phyloP scores from a whole-genome alignment of 331 rosid species.

The Arachis monticola region DNA sequence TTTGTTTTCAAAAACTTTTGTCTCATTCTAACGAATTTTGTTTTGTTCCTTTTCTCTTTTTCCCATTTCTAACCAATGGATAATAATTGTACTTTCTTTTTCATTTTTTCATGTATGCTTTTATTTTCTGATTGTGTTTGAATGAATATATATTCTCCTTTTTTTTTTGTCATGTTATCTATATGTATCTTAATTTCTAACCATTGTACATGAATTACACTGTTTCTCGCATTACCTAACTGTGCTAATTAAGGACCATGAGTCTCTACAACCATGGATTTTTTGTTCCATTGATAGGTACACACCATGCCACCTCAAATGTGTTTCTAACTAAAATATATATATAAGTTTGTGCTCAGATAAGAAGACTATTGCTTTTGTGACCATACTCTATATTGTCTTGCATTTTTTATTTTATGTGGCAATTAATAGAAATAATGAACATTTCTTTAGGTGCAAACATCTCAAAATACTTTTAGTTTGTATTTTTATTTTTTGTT shows the following conservation, averaged over 20 bases:
- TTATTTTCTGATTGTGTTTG: neutral
- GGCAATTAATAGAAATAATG: neutral
- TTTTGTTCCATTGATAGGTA: neutral
- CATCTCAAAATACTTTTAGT: neutral
- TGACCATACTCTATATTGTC: neutral
- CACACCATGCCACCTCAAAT: neutral
- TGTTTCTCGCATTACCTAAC: slow-evolving; percentile 29
- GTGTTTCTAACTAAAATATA: neutral
- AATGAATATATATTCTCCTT: neutral
- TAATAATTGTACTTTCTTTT: slow-evolving; percentile 21
- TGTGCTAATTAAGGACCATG: slow-evolving; percentile 23
- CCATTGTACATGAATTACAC: slow-evolving; percentile 40
- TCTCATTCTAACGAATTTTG: slow-evolving; percentile 33
- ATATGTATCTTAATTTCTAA: slow-evolving; percentile 20
- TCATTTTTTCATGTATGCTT: neutral
- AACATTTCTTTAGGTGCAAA: neutral
- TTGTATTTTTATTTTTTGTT: no score
- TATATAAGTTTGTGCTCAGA: no score
- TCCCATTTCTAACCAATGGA: slow-evolving; percentile 26
- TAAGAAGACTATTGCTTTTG: neutral
- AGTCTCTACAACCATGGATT: neutral
- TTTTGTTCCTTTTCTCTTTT: neutral
- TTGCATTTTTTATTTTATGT: neutral
- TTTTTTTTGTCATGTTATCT: slow-evolving; percentile 5
- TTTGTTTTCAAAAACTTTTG: slow-evolving; percentile 31